Base-by-base conservation (phyloP, 306 rosid species). In the Coriaria nepalensis region DNA sequence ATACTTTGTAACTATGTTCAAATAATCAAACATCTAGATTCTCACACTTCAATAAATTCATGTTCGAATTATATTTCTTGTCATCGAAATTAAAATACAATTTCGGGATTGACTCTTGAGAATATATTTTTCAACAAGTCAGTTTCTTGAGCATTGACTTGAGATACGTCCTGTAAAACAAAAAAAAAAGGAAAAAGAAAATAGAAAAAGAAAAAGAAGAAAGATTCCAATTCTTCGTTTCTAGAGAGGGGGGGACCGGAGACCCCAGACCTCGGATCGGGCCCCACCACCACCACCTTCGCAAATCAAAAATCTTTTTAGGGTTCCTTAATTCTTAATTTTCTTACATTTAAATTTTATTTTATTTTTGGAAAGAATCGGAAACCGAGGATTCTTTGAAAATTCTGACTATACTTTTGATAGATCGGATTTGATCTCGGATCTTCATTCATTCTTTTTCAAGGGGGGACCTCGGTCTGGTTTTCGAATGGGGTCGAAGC, bases 401-500 rank as follows among this genome's bases (percentile, higher is more conserved):
- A 9, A 33, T 54, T 9, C 7, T 33, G 34, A 8, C 9, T 8
- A 10, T 53, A 5, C 41, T 47, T 53, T 33, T n/a, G 49, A 11
- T 14, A 32, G 67, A 52, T 71, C 59, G 46, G 57, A 33, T 6
- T 36, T 35, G 15, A 36, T 2, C 6, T 49, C 42, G 55, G 29
- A 38, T 44, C 33, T 4, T 41, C 38, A 9, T 4, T 41, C 38
- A 9, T 12, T 14, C 37, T 45, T 20, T 20, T 20, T 20, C 29
- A 1, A 4, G 68, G 60, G 61, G 34, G 60, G 61, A 20, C 5
- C 48, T 33, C 46, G 55, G 7, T 34, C 5, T 4, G 35, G 61
- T 35, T 48, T 43, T 12, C 15, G 9, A 56, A 79, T 92, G 99
- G 87, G 78, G 51, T 71, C 99, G 36, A 92, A 85, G 74, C 94